Evolutionary conservation across 2,329 filamentous ascomycete genomes (phyloP).

Genomic region (Fusarium poae): DNA sequence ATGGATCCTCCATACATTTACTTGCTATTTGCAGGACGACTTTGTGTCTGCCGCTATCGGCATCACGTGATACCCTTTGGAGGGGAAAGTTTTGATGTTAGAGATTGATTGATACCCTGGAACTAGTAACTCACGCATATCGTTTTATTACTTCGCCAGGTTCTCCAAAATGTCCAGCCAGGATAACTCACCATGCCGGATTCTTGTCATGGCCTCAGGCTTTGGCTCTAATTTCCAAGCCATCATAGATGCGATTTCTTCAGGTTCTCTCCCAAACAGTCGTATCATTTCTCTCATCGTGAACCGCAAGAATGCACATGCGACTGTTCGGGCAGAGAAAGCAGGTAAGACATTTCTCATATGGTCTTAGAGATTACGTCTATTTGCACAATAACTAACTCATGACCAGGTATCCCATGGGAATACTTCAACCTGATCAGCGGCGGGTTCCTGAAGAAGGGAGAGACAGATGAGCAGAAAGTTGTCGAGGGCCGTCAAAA

Average conservation of each 20-base stretch:
- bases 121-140: constrained; percentile 12
- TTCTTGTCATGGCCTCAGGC: constrained; percentile 79
- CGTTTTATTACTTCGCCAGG: background rate
- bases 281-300: constrained; percentile 62
- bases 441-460: constrained; percentile 72
- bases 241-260: constrained; percentile 66
- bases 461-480: constrained; percentile 70
- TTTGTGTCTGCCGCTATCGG: constrained; percentile 27
- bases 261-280: constrained; percentile 57
- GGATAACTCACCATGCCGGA: constrained; percentile 57
- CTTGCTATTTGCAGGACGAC: background rate
- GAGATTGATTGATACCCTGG: background rate
- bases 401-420: constrained; percentile 66
- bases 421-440: constrained; percentile 73
- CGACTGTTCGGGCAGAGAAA: constrained; percentile 59
- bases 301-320: constrained; percentile 64
- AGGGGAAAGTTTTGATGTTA: constrained; percentile 31
- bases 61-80: constrained; percentile 29
- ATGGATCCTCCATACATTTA: background rate
- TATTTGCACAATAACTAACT: constrained; percentile 1
- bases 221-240: constrained; percentile 85
- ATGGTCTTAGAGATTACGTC: background rate
- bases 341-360: constrained; percentile 50
- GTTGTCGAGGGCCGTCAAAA: constrained; percentile 71
- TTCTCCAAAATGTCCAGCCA: constrained; percentile 23